Evolutionary conservation across 257 asterid genomes (phyloP).

Genomic region (Euphrasia confusa): DNA sequence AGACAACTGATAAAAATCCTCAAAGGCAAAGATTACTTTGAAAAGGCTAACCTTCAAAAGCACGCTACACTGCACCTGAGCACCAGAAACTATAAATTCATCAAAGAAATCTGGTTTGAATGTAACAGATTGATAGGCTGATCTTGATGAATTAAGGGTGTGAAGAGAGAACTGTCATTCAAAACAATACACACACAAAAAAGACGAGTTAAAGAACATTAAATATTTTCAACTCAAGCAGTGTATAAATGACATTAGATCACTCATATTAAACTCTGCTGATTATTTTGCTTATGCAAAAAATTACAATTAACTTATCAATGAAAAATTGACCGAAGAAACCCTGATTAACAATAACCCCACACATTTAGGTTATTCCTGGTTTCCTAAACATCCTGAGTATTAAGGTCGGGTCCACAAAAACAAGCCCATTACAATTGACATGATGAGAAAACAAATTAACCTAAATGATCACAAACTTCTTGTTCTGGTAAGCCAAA

Average conservation of each 20-base stretch:
- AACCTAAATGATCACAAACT: background rate
- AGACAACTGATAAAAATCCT: constrained; percentile 1
- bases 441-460: constrained; percentile 5
- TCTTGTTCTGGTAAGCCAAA: background rate
- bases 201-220: background rate
- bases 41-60: constrained; percentile 64
- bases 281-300: background rate
- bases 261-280: background rate
- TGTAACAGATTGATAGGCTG: constrained; percentile 79
- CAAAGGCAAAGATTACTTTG: constrained; percentile 1
- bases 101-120: constrained; percentile 79
- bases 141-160: constrained; percentile 80
- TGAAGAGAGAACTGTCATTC: constrained; percentile 63
- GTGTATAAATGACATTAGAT: background rate
- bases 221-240: background rate
- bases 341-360: background rate
- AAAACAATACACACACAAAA: constrained; percentile 7
- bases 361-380: background rate
- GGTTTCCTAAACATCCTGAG: no score
- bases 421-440: background rate
- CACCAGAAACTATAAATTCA: constrained; percentile 50
- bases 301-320: background rate
- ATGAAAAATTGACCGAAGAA: background rate
- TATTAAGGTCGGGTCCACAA: background rate
- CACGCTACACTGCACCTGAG: constrained; percentile 65